These are phyloP conservation scores for Glycyrrhiza uralensis DNA, from an alignment of 306 rosid species.

Conservation along the genomic window DNA sequence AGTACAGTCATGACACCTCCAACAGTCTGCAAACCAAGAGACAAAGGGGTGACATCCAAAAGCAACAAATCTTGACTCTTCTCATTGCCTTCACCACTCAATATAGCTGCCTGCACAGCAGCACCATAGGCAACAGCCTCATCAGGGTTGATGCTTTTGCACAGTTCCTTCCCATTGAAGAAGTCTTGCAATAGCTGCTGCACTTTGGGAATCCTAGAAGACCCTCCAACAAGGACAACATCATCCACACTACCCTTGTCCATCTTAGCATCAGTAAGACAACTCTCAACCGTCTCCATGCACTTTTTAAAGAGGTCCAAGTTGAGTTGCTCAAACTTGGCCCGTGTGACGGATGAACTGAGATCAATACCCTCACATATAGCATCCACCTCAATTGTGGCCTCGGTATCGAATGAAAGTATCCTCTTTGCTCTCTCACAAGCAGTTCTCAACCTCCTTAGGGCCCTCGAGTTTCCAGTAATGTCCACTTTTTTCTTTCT, in stretches of 20 bases:
- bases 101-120: neutral
- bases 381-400: neutral
- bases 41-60: neutral
- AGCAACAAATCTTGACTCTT: neutral
- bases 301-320: neutral
- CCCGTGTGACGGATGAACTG: neutral
- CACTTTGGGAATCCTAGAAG: neutral
- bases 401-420: neutral
- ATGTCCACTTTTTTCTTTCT: too few relatives aligned
- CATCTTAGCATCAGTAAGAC: neutral
- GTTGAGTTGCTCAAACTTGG: neutral
- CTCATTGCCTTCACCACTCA: neutral
- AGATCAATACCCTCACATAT: neutral
- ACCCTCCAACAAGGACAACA: neutral
- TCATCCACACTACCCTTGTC: neutral
- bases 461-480: too few relatives aligned
- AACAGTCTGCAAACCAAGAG: neutral
- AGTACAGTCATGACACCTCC: neutral
- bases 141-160: neutral
- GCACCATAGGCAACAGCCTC: slow-evolving; percentile 7
- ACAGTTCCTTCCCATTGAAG: neutral
- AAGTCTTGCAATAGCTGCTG: neutral
- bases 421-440: neutral
- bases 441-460: too few relatives aligned
- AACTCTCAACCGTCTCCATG: neutral